Base-by-base conservation (phyloP, 495 filamentous ascomycete genomes). In the Penicillium cinerascens region DNA sequence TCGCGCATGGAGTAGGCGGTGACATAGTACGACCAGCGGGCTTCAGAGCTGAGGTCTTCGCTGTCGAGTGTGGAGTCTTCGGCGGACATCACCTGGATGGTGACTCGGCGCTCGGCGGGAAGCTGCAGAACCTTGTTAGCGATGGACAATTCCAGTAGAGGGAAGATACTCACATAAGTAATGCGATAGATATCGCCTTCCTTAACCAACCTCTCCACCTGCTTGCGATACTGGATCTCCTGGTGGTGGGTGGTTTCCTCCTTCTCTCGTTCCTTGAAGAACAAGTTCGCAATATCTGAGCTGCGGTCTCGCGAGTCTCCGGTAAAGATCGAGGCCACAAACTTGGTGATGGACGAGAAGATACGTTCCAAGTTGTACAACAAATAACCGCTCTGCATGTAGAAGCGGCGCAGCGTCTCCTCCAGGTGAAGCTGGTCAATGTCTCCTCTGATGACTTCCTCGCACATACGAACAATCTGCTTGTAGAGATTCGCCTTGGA, bases 151-250 rank as follows among this genome's bases (percentile, higher is more conserved):
- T n/a, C n/a, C 18, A 13, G 20, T 3, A 3, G 11, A 13, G 2
- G 18, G 25, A 6, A 23, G 25, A 15, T 25, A 84, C 88, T 77
- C 82, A 95, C 91, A 69, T 84, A 95, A 59, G 82, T 81, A 47
- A 97, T 86, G 40, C 87, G 82, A 65, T 90, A 97, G 57, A 92
- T 82, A 57, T 96, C 90, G n/a, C 84, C 87, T 54, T 96, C 91
- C 73, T 91, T 93, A 52, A 90, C 79, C 59, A 87, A 77, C 66
- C 88, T 88, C 66, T 95, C 89, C 2, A 92, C 89, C 54, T 87
- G 87, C 71, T 91, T 93, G 21, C 91, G 82, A 50, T 90, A 88
- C 48, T 85, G 85, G 47, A 96, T 87, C 70, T 96, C 92, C 9
- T 84, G 83, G 56, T 88, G 82, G 55, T 87, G 88, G 16, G 90